phyloP scores from a whole-genome alignment of 2,329 filamentous ascomycete species.

The Xylariaceae sp. region DNA sequence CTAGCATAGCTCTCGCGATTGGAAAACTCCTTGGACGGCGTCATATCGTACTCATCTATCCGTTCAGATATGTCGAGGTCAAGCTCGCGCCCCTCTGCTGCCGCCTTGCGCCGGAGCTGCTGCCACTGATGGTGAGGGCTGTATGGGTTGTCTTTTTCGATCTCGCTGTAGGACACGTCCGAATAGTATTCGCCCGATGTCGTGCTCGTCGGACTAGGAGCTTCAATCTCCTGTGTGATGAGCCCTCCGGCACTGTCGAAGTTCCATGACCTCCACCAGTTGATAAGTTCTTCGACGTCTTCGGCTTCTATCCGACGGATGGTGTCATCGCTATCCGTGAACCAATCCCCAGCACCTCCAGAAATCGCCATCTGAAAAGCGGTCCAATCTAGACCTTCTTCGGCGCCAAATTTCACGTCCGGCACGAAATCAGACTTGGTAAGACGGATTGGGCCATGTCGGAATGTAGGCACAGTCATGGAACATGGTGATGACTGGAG shows the following conservation, averaged over 20 bases:
- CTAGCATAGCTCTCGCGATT: conserved; percentile 43
- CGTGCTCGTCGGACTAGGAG: conserved; percentile 36
- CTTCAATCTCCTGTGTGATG: conserved; percentile 33
- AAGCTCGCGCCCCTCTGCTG: conserved; percentile 12
- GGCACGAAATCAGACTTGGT: conserved; percentile 47
- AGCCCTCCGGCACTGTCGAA: conserved; percentile 49
- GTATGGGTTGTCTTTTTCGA: conserved; percentile 33
- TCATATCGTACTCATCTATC: conserved; percentile 19
- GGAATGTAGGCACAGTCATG: conserved; percentile 51
- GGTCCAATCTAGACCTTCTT: conserved; percentile 63
- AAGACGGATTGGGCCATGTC: conserved; percentile 59
- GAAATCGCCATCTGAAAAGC: conserved; percentile 68
- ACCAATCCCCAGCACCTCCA: conserved; percentile 57
- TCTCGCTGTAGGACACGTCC: conserved; percentile 34
- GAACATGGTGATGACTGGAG: conserved; percentile 53
- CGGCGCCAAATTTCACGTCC: conserved; percentile 44
- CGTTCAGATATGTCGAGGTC: conserved; percentile 18
- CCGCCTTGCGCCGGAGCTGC: conserved; percentile 14
- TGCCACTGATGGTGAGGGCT: conserved; percentile 33
- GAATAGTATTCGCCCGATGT: conserved; percentile 34
- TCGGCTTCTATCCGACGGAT: conserved; percentile 46
- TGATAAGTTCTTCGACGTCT: conserved; percentile 50
- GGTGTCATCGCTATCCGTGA: conserved; percentile 47
- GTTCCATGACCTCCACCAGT: conserved; percentile 57
- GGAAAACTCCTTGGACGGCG: conserved; percentile 25